Conservation (phyloP, 116 monocot species). For the Iris pallida region DNA sequence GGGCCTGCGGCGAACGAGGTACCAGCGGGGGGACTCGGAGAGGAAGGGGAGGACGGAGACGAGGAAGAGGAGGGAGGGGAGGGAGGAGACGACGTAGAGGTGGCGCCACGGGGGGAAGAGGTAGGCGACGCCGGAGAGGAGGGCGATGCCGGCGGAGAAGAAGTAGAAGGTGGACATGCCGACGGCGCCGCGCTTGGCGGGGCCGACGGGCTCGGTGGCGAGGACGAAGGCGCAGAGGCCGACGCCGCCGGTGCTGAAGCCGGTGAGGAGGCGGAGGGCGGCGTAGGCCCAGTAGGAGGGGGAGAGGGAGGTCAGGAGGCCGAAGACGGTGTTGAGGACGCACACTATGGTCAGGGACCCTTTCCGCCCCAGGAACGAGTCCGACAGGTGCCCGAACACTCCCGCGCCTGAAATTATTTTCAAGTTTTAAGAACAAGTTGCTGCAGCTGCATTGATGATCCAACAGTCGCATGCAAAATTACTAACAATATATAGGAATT, state of each 20-base stretch:
- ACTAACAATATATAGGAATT: too few species aligned
- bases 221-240: conserved; percentile 34
- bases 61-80: conserved; percentile 30
- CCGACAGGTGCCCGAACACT: conserved; percentile 37
- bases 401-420: conserved; percentile 35
- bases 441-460: too few species aligned
- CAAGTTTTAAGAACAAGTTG: too few species aligned
- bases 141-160: conserved; percentile 30
- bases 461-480: too few species aligned
- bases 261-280: conserved; percentile 28
- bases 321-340: conserved; percentile 24
- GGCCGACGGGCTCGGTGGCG: conserved; percentile 38
- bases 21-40: conserved; percentile 42
- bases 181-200: conserved; percentile 15
- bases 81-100: conserved; percentile 23
- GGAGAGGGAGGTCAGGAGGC: conserved; percentile 19
- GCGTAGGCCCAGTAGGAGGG: conserved; percentile 21
- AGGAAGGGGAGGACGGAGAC: conserved; percentile 29
- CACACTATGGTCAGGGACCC: conserved; percentile 19
- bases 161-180: conserved; percentile 38
- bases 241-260: conserved; percentile 28
- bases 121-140: conserved; percentile 15
- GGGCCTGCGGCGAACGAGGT: conserved; percentile 17
- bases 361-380: conserved; percentile 34
- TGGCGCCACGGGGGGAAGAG: conserved; percentile 24